Percentiles rank a stretch among this genome's conserved stretches.
These are phyloP conservation scores for Parascedosporium putredinis DNA, from an alignment of 2,329 filamentous ascomycete species.

Conservation along the genomic window DNA sequence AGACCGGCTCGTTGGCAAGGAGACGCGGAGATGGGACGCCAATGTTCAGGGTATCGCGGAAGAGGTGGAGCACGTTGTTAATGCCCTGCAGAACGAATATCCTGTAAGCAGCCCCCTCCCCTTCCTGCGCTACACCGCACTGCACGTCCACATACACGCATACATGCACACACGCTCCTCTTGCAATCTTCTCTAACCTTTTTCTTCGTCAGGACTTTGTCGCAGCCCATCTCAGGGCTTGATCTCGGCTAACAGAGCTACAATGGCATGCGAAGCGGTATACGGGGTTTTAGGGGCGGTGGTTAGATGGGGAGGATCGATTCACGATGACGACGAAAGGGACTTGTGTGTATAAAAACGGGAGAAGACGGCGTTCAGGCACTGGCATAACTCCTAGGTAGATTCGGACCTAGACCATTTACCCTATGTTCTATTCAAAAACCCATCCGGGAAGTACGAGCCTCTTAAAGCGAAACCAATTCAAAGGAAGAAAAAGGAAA, in stretches of 20 bases:
- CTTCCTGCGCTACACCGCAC: no score
- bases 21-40: conserved; percentile 77
- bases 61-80: conserved; percentile 79
- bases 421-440: background rate
- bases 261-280: background rate
- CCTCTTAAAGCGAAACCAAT: no score
- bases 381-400: background rate
- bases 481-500: no score
- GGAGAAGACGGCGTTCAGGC: background rate
- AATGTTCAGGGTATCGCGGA: conserved; percentile 81
- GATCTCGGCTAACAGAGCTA: background rate
- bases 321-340: no score
- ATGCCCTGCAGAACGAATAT: conserved; percentile 68
- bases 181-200: no score
- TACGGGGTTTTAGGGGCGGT: background rate
- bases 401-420: background rate
- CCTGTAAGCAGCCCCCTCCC: no score
- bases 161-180: no score
- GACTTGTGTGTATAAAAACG: no score
- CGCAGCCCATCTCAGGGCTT: background rate
- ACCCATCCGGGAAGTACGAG: no score
- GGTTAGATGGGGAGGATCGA: no score
- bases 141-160: no score
- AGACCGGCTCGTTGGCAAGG: conserved; percentile 52
- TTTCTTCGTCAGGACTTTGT: background rate